Conservation (phyloP, 2,329 filamentous ascomycete genomes). For the Colletotrichum echinochloae region DNA sequence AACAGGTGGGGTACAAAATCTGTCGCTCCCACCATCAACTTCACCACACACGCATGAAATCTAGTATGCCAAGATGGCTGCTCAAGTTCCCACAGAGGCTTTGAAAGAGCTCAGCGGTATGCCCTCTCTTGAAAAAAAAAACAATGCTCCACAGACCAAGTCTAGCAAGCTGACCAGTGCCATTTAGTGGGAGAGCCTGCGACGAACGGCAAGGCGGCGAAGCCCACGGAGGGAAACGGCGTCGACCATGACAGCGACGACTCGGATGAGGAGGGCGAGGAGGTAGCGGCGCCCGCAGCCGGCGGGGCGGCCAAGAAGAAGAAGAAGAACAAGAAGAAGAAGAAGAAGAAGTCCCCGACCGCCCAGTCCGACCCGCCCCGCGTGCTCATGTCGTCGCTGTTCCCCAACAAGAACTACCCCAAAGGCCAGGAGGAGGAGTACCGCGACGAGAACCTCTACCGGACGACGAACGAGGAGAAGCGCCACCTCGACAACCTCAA, state of each 20-base stretch:
- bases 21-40: constrained; percentile 38
- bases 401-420: constrained; percentile 78
- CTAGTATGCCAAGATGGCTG: constrained; percentile 54
- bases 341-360: constrained; percentile 74
- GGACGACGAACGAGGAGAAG: constrained; percentile 88
- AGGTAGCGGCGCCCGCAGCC: constrained; percentile 47
- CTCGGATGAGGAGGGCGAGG: constrained; percentile 66
- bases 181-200: constrained; percentile 54
- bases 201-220: constrained; percentile 55
- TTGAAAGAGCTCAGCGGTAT: constrained; percentile 58
- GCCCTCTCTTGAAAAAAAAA: constrained; percentile 12
- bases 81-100: constrained; percentile 57
- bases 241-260: constrained; percentile 60
- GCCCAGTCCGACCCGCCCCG: constrained; percentile 82
- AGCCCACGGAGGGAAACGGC: constrained; percentile 51
- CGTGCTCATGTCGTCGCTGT: constrained; percentile 79
- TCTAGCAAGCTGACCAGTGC: constrained; percentile 25
- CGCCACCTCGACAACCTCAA: constrained; percentile 76
- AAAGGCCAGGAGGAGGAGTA: constrained; percentile 85
- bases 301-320: constrained; percentile 73
- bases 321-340: constrained; percentile 82
- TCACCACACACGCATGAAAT: constrained; percentile 33
- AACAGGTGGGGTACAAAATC: constrained; percentile 40
- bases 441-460: constrained; percentile 78
- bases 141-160: constrained; percentile 3